These are phyloP conservation scores for Phytophthora chlamydospora DNA, from an alignment of 352 stramenopile genomes.

Conservation along the genomic window DNA sequence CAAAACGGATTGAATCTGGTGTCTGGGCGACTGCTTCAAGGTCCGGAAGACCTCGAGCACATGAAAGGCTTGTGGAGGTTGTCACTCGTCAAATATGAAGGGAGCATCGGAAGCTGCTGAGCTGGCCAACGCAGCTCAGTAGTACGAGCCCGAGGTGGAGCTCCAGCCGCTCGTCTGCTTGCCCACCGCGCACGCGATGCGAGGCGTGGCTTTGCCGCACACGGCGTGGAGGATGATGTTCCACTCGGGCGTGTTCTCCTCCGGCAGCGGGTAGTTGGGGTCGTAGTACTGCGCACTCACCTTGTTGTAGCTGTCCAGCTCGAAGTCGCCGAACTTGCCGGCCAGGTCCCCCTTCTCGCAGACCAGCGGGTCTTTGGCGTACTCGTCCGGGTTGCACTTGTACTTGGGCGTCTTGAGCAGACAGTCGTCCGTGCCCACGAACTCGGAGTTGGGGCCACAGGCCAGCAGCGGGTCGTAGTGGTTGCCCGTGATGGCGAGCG, in stretches of 20 bases:
- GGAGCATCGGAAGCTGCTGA: conserved; percentile 10
- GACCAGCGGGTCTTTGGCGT: conserved; percentile 37
- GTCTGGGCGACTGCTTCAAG: conserved; percentile 16
- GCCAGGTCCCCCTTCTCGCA: conserved; percentile 69
- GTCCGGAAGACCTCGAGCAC: conserved; percentile 8
- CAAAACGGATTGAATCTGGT: conserved; percentile 25
- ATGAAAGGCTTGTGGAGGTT: conserved; percentile 17
- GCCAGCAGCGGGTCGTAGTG: conserved; percentile 66
- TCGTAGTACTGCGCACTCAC: conserved; percentile 31
- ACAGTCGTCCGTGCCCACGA: conserved; percentile 45
- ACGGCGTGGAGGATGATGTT: conserved; percentile 61
- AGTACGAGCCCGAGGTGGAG: conserved; percentile 17
- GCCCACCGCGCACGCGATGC: conserved; percentile 51
- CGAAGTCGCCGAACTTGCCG: conserved; percentile 54
- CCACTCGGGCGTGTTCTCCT: conserved; percentile 48
- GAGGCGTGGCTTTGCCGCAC: conserved; percentile 42
- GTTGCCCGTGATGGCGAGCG: conserved; percentile 45
- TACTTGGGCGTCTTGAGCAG: conserved; percentile 43
- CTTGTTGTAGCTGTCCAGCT: conserved; percentile 32
- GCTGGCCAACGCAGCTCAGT: conserved; percentile 4
- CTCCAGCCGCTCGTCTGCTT: conserved; percentile 20
- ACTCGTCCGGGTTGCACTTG: conserved; percentile 45
- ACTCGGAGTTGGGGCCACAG: conserved; percentile 61
- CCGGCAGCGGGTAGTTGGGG: conserved; percentile 39
- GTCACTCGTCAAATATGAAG: conserved; percentile 3